Base-by-base conservation (phyloP, 257 asterid species). In the Nicotiana tomentosiformis region DNA sequence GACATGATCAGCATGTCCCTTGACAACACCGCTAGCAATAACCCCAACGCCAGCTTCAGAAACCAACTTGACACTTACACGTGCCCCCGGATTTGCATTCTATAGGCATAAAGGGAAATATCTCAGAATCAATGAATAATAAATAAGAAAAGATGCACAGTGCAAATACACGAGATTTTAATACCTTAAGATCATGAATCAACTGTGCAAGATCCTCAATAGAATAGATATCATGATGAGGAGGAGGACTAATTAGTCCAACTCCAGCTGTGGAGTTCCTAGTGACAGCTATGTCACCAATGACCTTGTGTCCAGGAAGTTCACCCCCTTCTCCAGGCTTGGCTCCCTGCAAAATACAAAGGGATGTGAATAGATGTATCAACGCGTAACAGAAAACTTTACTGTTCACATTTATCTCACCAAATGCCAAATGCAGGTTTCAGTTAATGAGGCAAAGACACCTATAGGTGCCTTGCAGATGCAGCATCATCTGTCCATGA, bases 251-350 rank as follows among this genome's bases (percentile, higher is more conserved):
- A 83, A 96, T 96, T 64, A 96, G 93, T 46, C 99, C 99, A 83
- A 96, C 99, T 0, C 99, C 99, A 60, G 99, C 97, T 18, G 99
- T 96, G 76, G 99, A 96, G 83, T 96, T 93, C 90, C 99, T 87
- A 74, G 99, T 96, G 72, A 95, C 89, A 77, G 99, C 99, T 87
- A 96, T 96, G 81, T 96, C 99, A 78, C 98, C 99, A 82, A 96
- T 91, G 85, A 96, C 99, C 90, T 96, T 96, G 88, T 96, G 99
- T 35, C 99, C 99, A 26, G 99, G 99, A 85, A 96, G 99, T 92
- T 96, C 99, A 90, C 99, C 99, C 55, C 99, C 99, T 89, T 96
- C 99, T 81, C 99, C 99, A 61, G 99, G 99, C 88, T 96, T 96
- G 10, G 99, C 99, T 86, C 99, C 99, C 99, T 96, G 94, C 81